Base-by-base conservation (phyloP, 306 rosid genomes). In the Vigna mungo region DNA sequence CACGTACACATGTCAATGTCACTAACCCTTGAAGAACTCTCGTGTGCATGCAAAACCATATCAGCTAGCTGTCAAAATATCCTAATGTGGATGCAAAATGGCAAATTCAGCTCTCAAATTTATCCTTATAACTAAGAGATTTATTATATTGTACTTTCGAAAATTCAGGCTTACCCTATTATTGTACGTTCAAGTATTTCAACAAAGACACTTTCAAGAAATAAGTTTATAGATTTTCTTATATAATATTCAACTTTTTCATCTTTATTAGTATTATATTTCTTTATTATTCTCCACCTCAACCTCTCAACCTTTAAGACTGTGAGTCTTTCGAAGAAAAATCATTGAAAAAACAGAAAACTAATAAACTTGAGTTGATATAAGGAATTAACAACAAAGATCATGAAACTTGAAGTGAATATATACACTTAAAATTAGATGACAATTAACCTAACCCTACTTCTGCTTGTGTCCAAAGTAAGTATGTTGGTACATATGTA, bases 41-140 rank as follows among this genome's bases (percentile, higher is more conserved):
- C 47, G 53, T 67, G 52, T 77, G 72, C 82, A 77, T 82, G 79
- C 78, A 82, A 63, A 63, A 70, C 60, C 68, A 69, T 14, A 25
- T 8, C 75, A 43, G 37, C 81, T 55, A 56, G 79, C 79, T 77
- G 79, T 71, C 75, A 64, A 82, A 69, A 61, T 62, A n/a, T 2
- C 53, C 36, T 75, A 67, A 27, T 30, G 77, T 11, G 53, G 25
- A 41, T 30, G 10, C 71, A 36, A 56, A 51, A 37, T 23, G 12
- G 10, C 36, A 80, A 30, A 39, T 39, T 16, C 20, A 54, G 13
- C 76, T 80, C 43, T 58, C 6, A 55, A 61, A 34, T 67, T 48
- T 12, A 30, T 51, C 49, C 70, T 56, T 27, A 25, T 25, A 67
- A 43, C 34, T 30, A 56, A 15, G 25, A 68, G 56, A 36, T 51